Conservation (phyloP, 2,329 filamentous ascomycete species). For the Ascocoryne sarcoides region DNA sequence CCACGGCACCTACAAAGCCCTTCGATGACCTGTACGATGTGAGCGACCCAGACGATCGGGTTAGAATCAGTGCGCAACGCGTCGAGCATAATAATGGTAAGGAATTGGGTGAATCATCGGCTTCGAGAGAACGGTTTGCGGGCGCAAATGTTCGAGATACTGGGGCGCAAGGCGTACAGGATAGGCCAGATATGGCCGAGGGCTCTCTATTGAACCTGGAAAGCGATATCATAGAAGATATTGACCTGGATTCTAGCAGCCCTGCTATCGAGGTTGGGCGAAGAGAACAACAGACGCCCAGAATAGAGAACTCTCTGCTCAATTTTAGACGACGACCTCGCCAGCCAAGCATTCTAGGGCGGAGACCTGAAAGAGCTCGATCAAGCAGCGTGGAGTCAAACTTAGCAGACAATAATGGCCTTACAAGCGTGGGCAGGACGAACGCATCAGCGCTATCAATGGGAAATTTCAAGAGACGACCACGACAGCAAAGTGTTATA, state of each 20-base stretch:
- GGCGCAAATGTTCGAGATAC: neutral
- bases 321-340: constrained; percentile 49
- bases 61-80: constrained; percentile 8
- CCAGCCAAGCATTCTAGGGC: constrained; percentile 32
- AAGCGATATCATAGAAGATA: constrained; percentile 8
- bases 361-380: constrained; percentile 14
- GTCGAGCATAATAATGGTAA: constrained; percentile 15
- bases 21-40: constrained; percentile 27
- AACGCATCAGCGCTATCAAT: constrained; percentile 20
- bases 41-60: constrained; percentile 22
- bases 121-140: neutral
- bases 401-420: constrained; percentile 21
- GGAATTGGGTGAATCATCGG: constrained; percentile 3
- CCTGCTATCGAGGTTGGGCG: constrained; percentile 24
- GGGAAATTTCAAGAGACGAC: constrained; percentile 29
- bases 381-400: constrained; percentile 28
- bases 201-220: neutral
- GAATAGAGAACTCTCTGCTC: constrained; percentile 30
- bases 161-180: neutral
- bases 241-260: constrained; percentile 21
- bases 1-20: constrained; percentile 6
- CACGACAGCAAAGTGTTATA: constrained; percentile 30
- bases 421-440: constrained; percentile 21
- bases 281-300: constrained; percentile 18
- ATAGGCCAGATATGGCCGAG: constrained; percentile 1